Evolutionary conservation across 2,329 filamentous ascomycete species (phyloP), one percentile per base, ranked within the genome.

Genomic region (Didymella lethalis): DNA sequence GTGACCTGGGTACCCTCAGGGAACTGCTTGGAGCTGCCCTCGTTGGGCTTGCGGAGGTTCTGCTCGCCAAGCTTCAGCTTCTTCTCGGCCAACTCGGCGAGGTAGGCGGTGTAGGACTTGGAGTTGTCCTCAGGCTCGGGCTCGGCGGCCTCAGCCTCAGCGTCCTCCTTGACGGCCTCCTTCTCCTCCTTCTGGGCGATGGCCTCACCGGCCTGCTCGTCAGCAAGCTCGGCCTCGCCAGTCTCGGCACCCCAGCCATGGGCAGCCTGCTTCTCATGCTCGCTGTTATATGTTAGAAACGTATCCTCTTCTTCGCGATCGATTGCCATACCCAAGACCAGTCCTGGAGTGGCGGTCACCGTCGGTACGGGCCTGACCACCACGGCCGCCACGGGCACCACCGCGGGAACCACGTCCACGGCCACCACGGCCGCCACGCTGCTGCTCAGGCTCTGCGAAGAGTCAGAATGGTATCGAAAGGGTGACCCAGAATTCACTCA

Each of bases 1-100:
- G 59, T 77, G 77, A 67, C 82, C 71, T 87, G 71, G 64, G 84
- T 96, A 78, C 92, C 93, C 73, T 86, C 84, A 74, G 90, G 91
- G 91, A 93, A 97, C 86, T 97, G 95, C 87, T 95, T 94, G 85
- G 92, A 92, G 84, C 84, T 86, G 75, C 93, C 93, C 84, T 97
- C 93, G 85, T 98, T 97, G 80, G 94, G 83, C 84, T 93, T 88
- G 83, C 95, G 94, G 76, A 92, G 85, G 74, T 91, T 86, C 70
- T 86, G 86, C 65, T 84, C 80, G 70, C 83, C 85, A 60, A 94
- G 86, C 67, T 86, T 86, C 66, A 87, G 81, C 83, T 92, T 93
- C 87, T 93, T 94, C 79, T 88, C 85, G 59, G 86, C 86, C 76
- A 84, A 84, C 78, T 91, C 87, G 76, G 88, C 91, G 53, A 96